phyloP scores from a whole-genome alignment of 305 asterid genomes.

The Plantago lanceolata region DNA sequence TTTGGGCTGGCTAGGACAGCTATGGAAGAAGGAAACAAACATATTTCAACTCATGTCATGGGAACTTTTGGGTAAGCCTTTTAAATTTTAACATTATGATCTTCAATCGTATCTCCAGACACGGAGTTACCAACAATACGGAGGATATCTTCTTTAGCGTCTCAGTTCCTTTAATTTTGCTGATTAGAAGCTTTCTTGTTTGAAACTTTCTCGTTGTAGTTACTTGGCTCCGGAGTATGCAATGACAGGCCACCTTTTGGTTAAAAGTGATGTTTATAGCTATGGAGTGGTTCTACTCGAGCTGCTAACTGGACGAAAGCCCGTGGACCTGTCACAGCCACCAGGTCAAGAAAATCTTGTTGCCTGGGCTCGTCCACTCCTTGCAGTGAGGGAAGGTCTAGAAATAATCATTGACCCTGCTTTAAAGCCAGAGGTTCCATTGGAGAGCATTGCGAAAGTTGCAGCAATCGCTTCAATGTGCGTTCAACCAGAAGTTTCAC shows the following conservation, averaged over 20 bases:
- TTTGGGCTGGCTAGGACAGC: slow-evolving; percentile 92
- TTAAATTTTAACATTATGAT: not conserved
- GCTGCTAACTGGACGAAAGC: slow-evolving; percentile 84
- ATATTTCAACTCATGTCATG: slow-evolving; percentile 87
- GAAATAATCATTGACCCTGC: slow-evolving; percentile 54
- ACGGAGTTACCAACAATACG: too few species aligned
- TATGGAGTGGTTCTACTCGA: slow-evolving; percentile 90
- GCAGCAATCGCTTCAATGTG: slow-evolving; percentile 96
- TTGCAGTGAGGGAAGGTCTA: slow-evolving; percentile 51
- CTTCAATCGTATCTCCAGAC: not conserved
- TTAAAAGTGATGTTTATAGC: slow-evolving; percentile 91
- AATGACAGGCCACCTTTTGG: slow-evolving; percentile 96
- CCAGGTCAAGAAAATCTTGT: slow-evolving; percentile 86
- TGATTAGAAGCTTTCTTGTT: not conserved
- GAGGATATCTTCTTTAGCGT: too few species aligned
- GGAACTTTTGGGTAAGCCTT: slow-evolving; percentile 82
- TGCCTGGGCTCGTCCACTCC: slow-evolving; percentile 86
- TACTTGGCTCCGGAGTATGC: slow-evolving; percentile 95
- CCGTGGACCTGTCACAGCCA: slow-evolving; percentile 79
- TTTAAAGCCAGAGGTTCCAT: slow-evolving; percentile 32
- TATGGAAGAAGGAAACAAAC: slow-evolving; percentile 64
- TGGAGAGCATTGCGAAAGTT: slow-evolving; percentile 56
- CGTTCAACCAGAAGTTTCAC: slow-evolving; percentile 91
- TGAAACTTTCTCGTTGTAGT: slow-evolving; percentile 33
- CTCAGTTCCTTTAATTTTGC: too few species aligned